Evolutionary conservation across 768 basidiomycete species (phyloP).

Genomic region (Macrolepiota albuminosa): DNA sequence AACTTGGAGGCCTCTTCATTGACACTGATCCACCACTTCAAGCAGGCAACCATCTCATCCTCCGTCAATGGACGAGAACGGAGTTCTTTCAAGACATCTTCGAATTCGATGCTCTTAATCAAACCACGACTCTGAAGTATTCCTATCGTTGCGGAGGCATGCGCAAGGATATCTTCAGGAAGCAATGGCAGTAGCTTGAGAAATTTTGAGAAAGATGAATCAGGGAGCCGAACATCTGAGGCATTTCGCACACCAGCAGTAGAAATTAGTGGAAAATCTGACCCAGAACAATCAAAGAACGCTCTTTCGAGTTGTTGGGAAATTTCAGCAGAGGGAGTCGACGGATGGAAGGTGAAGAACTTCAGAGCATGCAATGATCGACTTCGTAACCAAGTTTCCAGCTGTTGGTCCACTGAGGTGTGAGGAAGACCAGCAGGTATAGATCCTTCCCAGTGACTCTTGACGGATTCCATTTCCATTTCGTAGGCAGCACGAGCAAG

Average conservation of each 20-base stretch:
- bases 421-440: slow-evolving; percentile 24
- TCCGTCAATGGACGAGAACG: slow-evolving; percentile 62
- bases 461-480: slow-evolving; percentile 62
- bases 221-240: slow-evolving; percentile 67
- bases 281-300: slow-evolving; percentile 67
- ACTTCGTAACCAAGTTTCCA: slow-evolving; percentile 45
- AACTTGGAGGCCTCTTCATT: slow-evolving; percentile 30
- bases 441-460: slow-evolving; percentile 54
- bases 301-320: slow-evolving; percentile 64
- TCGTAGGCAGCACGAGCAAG: slow-evolving; percentile 83
- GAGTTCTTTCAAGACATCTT: slow-evolving; percentile 80
- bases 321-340: slow-evolving; percentile 83
- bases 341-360: slow-evolving; percentile 87
- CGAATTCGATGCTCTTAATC: slow-evolving; percentile 71
- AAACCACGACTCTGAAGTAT: slow-evolving; percentile 57
- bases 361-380: slow-evolving; percentile 75
- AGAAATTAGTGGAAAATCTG: slow-evolving; percentile 67
- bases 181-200: slow-evolving; percentile 74
- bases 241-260: slow-evolving; percentile 66
- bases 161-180: slow-evolving; percentile 51
- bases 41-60: slow-evolving; percentile 72
- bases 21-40: slow-evolving; percentile 78
- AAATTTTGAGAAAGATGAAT: slow-evolving; percentile 66
- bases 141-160: slow-evolving; percentile 56
- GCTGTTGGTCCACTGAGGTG: slow-evolving; percentile 31